Base-by-base conservation (phyloP, 1,139 yeast species). In the Lodderomyces orthopsilosis region DNA sequence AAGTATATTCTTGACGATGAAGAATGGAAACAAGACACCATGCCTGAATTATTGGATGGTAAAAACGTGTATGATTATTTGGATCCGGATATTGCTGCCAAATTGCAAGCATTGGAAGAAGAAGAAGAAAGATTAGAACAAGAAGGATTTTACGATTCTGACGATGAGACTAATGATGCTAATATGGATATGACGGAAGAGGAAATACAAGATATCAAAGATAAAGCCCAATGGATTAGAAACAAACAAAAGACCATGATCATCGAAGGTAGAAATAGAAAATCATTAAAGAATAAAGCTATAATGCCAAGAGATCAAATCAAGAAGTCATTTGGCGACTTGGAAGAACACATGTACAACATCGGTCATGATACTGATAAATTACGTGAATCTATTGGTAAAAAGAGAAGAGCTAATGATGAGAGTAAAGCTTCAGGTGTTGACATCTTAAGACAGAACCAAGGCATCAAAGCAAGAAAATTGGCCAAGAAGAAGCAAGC, bases 1-100 rank as follows among this genome's bases (percentile, higher is more conserved):
- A 85, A 85, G 57, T 93, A 93, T 68, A 58, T 93, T 49, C 75
- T 93, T 55, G 98, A 93, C 54, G 94, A 94, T 61, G 98, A 91
- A 38, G 95, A 88, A 50, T 93, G 99, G 99, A 93, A 93, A 79
- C 81, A 89, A 53, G 99, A 93, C 65, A 78, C 85, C 52, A 90
- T 94, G 90, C 99, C 99, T 21, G 99, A 93, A 74, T 77, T 93
- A 45, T 74, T 93, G 64, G 91, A 93, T 58, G 99, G 99, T 68
- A 86, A 84, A 74, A 93, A 93, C 65, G 96, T 93, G 47, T 91
- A 91, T 69, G 99, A 93, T 67, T 93, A 86, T 83, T 79, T 94
- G 66, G 99, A 93, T 62, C 89, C 96, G 37, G 98, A 94, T 55
- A 93, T 93, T 61, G 86, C 91, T 43, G 85, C 89, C 54, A 93